phyloP scores from a whole-genome alignment of 805 yeast genomes.

The Zygoascus tannicola region DNA sequence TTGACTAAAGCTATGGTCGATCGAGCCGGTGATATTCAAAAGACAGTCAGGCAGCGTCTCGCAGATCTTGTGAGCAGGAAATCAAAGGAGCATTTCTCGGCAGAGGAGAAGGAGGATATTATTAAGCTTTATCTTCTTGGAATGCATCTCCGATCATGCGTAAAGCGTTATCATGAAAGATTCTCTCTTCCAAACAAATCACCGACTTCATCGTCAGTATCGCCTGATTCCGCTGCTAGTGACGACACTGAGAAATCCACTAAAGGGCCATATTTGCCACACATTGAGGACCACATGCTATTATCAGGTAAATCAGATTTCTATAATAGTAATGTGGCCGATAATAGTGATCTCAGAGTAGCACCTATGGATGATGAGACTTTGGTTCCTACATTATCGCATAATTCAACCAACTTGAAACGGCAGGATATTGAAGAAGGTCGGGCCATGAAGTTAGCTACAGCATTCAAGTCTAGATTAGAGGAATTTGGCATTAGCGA shows the following conservation, averaged over 20 bases:
- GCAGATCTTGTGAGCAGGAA: constrained; percentile 52
- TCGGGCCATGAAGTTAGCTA: constrained; percentile 80
- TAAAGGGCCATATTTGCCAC: background rate
- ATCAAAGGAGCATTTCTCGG: constrained; percentile 42
- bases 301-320: background rate
- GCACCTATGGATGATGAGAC: constrained; percentile 1
- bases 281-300: constrained; percentile 1
- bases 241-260: constrained; percentile 5
- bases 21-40: constrained; percentile 34
- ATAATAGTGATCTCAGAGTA: constrained; percentile 2
- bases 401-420: constrained; percentile 39
- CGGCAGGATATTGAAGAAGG: constrained; percentile 88
- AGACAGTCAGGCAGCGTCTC: constrained; percentile 40
- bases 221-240: constrained; percentile 4
- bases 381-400: constrained; percentile 2
- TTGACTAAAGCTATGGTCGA: constrained; percentile 27
- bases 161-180: background rate
- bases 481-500: background rate
- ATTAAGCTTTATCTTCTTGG: constrained; percentile 61
- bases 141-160: constrained; percentile 38
- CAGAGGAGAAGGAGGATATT: constrained; percentile 68
- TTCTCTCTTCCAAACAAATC: background rate
- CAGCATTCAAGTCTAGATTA: constrained; percentile 16
- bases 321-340: background rate
- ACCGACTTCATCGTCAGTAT: background rate